Evolutionary conservation across 2,329 filamentous ascomycete species (phyloP).

Genomic region (Neofusicoccum sp.): DNA sequence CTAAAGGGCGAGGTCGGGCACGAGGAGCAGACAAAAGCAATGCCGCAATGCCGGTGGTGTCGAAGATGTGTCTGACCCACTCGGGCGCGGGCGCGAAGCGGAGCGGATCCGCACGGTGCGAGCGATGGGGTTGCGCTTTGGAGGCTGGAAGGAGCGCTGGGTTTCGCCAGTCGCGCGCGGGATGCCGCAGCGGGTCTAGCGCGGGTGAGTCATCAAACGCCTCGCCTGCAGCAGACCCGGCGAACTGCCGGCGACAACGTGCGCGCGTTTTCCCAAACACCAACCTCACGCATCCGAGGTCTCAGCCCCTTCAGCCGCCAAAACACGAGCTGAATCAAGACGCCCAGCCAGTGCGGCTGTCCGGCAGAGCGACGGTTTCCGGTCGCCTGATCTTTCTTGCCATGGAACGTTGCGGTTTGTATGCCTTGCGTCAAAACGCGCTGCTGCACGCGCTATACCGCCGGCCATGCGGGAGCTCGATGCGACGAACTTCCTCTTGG

Average conservation of each 20-base stretch:
- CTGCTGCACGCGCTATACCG: neutral
- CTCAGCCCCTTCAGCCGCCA: constrained; percentile 8
- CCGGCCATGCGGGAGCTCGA: neutral
- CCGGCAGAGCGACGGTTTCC: constrained; percentile 2
- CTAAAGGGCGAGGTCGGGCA: neutral
- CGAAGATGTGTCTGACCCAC: constrained; percentile 8
- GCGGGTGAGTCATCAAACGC: neutral
- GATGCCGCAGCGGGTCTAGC: neutral
- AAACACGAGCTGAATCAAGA: constrained; percentile 15
- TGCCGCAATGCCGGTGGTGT: neutral
- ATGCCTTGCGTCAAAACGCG: constrained; percentile 3
- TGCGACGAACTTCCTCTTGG: neutral
- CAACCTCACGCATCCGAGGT: constrained; percentile 9
- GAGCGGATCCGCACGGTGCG: neutral
- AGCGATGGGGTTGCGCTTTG: neutral
- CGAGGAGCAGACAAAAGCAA: neutral
- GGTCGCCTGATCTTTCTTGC: constrained; percentile 9
- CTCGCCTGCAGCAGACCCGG: constrained; percentile 4
- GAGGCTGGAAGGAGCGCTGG: neutral
- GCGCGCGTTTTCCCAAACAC: constrained; percentile 12
- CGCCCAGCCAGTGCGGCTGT: neutral
- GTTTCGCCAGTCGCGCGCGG: neutral
- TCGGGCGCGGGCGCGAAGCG: neutral
- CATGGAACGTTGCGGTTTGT: neutral
- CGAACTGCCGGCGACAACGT: neutral